A percentile compares a stretch with the other conserved stretches of the same genome.
Evolutionary conservation across 371 early-diverging fungal genomes (phyloP).

Genomic region (Saksenaea oblongispora): DNA sequence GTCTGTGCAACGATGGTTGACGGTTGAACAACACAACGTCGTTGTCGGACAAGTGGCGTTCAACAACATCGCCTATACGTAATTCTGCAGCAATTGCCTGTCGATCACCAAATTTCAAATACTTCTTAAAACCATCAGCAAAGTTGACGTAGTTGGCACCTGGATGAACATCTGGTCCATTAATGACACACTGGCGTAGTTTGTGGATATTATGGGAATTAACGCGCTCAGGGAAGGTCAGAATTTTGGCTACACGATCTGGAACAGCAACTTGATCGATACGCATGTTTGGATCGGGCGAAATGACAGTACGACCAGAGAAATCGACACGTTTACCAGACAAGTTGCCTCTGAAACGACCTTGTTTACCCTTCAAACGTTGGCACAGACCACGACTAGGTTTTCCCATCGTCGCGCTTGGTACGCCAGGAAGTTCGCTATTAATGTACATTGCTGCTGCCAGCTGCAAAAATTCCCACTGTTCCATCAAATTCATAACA

Average conservation of each 20-base stretch:
- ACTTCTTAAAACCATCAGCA: slow-evolving; percentile 58
- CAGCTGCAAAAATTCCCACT: slow-evolving; percentile 98
- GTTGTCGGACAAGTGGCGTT: slow-evolving; percentile 95
- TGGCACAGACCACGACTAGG: slow-evolving; percentile 94
- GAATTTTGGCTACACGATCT: slow-evolving; percentile 89
- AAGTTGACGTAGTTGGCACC: slow-evolving; percentile 93
- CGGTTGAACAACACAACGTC: slow-evolving; percentile 99
- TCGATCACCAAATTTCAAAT: slow-evolving; percentile 78
- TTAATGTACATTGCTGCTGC: slow-evolving; percentile 98
- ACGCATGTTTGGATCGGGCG: slow-evolving; percentile 99
- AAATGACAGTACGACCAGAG: slow-evolving; percentile 99
- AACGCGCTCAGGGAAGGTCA: slow-evolving; percentile 98
- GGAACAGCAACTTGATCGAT: slow-evolving; percentile 99
- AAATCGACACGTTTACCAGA: slow-evolving; percentile 99
- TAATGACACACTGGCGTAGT: slow-evolving; percentile 79
- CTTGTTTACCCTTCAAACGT: slow-evolving; percentile 99
- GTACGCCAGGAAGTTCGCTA: slow-evolving; percentile 90
- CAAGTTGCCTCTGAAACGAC: slow-evolving; percentile 99
- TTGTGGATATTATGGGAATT: slow-evolving; percentile 86
- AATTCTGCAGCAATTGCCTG: slow-evolving; percentile 73
- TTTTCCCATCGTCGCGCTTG: slow-evolving; percentile 63
- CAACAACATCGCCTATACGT: slow-evolving; percentile 94
- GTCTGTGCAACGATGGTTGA: slow-evolving; percentile 99
- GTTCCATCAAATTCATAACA: slow-evolving; percentile 84
- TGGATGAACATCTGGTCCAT: slow-evolving; percentile 93